Evolutionary conservation across 148 eudicot species (phyloP).

Genomic region (Rhododendron ferrugineum): DNA sequence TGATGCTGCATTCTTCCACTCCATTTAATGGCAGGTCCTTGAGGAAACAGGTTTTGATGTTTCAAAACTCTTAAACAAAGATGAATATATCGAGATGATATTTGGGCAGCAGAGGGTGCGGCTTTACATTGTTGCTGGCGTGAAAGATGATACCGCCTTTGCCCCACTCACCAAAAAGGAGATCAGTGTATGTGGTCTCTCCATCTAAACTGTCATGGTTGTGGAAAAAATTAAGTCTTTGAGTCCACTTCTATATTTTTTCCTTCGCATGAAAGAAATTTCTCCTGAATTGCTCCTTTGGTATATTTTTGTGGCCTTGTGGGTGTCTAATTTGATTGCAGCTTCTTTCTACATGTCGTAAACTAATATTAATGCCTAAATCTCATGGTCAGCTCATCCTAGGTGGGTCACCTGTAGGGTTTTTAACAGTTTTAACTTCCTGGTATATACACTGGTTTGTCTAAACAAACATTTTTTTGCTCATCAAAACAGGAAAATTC

Average conservation of each 20-base stretch:
- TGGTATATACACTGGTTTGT: not conserved
- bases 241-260: not conserved
- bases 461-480: not conserved
- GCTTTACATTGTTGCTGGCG: slow-evolving; percentile 86
- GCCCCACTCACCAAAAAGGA: slow-evolving; percentile 96
- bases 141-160: slow-evolving; percentile 74
- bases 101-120: slow-evolving; percentile 98
- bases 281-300: not conserved
- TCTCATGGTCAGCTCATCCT: not conserved
- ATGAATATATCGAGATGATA: slow-evolving; percentile 73
- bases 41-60: slow-evolving; percentile 99
- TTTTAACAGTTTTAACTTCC: not conserved
- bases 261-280: not conserved
- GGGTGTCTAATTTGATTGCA: not conserved
- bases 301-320: not conserved
- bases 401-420: not conserved
- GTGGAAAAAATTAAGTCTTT: not conserved
- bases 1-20: slow-evolving; percentile 4
- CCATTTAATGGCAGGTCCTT: slow-evolving; percentile 56
- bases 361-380: not conserved
- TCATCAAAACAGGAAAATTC: not conserved
- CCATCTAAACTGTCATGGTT: not conserved
- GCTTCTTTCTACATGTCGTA: not conserved
- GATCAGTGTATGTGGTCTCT: slow-evolving; percentile 68
- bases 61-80: slow-evolving; percentile 72